phyloP scores from a whole-genome alignment of 23 red algal genomes.

The Gracilaria caudata region DNA sequence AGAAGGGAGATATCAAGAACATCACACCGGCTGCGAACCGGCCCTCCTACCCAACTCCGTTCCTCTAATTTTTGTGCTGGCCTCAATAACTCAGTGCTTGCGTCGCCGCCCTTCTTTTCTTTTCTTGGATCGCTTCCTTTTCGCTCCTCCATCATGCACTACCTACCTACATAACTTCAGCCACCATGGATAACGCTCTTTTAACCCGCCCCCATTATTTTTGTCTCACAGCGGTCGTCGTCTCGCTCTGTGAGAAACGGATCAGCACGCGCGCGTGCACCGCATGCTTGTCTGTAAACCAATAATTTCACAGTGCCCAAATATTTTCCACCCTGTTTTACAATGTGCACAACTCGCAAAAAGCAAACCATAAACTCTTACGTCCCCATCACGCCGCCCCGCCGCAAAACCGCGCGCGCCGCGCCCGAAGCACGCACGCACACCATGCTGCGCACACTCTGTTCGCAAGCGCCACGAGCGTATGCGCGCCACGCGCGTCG shows the following conservation, averaged over 20 bases:
- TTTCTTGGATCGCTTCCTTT: neutral
- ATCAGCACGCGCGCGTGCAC: neutral
- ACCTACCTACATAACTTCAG: neutral
- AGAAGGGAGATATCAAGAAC: conserved; percentile 19
- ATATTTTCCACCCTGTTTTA: neutral
- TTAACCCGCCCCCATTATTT: too few species aligned
- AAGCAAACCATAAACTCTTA: neutral
- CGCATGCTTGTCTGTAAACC: neutral
- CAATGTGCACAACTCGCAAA: neutral
- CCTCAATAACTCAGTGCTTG: neutral
- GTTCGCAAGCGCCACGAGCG: neutral
- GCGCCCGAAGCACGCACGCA: neutral
- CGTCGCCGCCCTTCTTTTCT: neutral
- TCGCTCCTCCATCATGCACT: neutral
- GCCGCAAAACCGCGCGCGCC: neutral
- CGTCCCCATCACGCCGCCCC: neutral
- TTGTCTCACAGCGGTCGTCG: too few species aligned
- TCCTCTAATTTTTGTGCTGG: neutral
- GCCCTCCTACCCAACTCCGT: neutral
- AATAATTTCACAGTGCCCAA: neutral
- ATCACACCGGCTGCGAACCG: conserved; percentile 12
- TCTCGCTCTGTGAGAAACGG: too few species aligned
- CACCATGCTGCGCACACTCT: conserved; percentile 19
- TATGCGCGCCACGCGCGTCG: neutral
- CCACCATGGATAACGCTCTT: neutral